Evolutionary conservation across 345 rosid species (phyloP), one percentile per base, ranked within the genome.

Genomic region (Lagerstroemia speciosa): DNA sequence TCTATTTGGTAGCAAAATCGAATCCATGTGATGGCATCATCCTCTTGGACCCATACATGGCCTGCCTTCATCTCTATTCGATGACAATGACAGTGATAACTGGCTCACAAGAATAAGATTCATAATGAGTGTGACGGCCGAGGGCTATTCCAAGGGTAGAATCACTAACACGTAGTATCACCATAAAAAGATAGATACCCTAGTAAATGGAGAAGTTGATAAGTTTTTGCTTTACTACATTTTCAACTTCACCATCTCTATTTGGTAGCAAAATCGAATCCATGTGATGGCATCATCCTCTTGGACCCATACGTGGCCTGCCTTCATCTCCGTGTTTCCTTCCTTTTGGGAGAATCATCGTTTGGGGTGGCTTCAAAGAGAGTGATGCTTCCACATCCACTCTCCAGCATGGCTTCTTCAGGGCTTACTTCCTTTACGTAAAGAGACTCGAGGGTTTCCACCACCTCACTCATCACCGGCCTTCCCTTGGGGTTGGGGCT

Each of bases 401-500:
- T 81, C 62, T 78, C 78, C 57, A 82, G 71, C 78, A 80, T 61
- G 38, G 71, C 78, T 24, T 83, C 91, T 45, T 81, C 96, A 0
- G 64, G 72, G 2, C 65, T 71, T 34, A 63, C 69, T 11, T 72
- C 86, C 29, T 74, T 76, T 2, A 82, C 70, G 71, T 82, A 87
- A 68, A 85, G 76, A 53, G 76, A 71, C 80, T 87, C 96, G 0
- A 89, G 97, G 38, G 81, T 69, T 83, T 88, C 90, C 15, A 94
- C 99, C 73, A 86, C 98, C 71, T 88, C 83, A 76, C 73, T 92
- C 99, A 94, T 90, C 20, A 81, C 74, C 22, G 97, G 97, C 69
- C 97, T 82, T 19, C 90, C 90, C 79, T 88, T 90, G 0, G 99
- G 99, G 75, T 94, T 94, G 75, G 90, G 93, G 82, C 98, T 91